These are phyloP conservation scores for Porogramme epimiltina DNA, from an alignment of 1,284 basidiomycete genomes.

Conservation along the genomic window DNA sequence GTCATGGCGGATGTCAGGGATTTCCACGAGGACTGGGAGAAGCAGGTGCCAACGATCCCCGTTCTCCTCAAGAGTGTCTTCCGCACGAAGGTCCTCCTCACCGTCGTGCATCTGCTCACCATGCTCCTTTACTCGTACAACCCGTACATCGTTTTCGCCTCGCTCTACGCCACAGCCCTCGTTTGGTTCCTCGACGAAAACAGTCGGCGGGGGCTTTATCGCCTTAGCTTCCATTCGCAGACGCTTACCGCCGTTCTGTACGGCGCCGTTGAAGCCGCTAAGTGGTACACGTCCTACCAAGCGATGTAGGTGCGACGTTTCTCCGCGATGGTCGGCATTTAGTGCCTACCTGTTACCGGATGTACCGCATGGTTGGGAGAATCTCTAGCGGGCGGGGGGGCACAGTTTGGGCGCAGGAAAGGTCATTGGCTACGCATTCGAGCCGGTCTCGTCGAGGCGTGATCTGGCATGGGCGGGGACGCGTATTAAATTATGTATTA, in stretches of 20 bases:
- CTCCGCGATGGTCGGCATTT: too few relatives aligned
- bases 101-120: constrained; percentile 9
- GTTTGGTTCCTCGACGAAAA: constrained; percentile 15
- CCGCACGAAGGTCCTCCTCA: constrained; percentile 12
- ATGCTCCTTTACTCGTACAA: constrained; percentile 7
- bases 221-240: constrained; percentile 18
- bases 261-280: constrained; percentile 4
- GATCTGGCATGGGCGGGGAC: too few relatives aligned
- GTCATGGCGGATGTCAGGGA: constrained; percentile 20
- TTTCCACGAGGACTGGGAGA: constrained; percentile 14
- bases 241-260: constrained; percentile 12
- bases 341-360: too few relatives aligned
- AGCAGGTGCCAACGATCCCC: constrained; percentile 16
- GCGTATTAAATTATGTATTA: too few relatives aligned
- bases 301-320: background rate
- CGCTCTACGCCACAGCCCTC: constrained; percentile 13
- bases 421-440: too few relatives aligned
- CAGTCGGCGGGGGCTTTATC: constrained; percentile 10
- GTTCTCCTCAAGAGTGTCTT: constrained; percentile 15
- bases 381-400: background rate
- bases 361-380: too few relatives aligned
- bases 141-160: constrained; percentile 16
- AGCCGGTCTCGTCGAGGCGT: too few relatives aligned
- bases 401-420: too few relatives aligned
- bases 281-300: constrained; percentile 6